phyloP scores from a whole-genome alignment of 139 green algal genomes.

The Ettlia oleoabundans region DNA sequence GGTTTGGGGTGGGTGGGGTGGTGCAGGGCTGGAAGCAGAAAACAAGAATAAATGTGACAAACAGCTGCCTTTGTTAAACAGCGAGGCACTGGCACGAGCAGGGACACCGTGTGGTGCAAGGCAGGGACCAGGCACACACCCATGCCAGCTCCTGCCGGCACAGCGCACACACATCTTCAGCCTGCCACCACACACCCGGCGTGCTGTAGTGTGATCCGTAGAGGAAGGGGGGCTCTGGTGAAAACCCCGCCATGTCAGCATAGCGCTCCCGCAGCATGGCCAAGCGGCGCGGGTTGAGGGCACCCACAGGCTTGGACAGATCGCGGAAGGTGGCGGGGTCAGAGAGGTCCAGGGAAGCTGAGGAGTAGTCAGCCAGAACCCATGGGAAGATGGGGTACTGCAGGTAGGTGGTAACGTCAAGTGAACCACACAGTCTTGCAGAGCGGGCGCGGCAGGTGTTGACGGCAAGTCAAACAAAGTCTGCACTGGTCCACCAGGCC shows the following conservation, averaged over 20 bases:
- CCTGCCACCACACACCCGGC: conserved; percentile 59
- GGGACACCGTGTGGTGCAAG: neutral
- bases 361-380: conserved; percentile 90
- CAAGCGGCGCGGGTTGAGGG: conserved; percentile 84
- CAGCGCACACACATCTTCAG: neutral
- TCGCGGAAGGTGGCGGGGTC: conserved; percentile 78
- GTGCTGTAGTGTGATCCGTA: conserved; percentile 96
- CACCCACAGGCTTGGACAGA: conserved; percentile 90
- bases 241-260: conserved; percentile 45
- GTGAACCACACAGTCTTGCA: no score
- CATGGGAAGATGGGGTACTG: no score
- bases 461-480: no score
- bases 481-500: no score
- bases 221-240: conserved; percentile 82
- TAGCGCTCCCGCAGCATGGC: conserved; percentile 69
- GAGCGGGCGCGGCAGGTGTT: no score
- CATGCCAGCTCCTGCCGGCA: neutral
- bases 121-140: neutral
- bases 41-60: no score
- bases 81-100: no score
- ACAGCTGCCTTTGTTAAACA: no score
- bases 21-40: neutral
- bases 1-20: neutral
- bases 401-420: no score
- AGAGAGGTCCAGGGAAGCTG: conserved; percentile 68